phyloP scores from a whole-genome alignment of 805 yeast species.

The Barnettozyma sucrosica region DNA sequence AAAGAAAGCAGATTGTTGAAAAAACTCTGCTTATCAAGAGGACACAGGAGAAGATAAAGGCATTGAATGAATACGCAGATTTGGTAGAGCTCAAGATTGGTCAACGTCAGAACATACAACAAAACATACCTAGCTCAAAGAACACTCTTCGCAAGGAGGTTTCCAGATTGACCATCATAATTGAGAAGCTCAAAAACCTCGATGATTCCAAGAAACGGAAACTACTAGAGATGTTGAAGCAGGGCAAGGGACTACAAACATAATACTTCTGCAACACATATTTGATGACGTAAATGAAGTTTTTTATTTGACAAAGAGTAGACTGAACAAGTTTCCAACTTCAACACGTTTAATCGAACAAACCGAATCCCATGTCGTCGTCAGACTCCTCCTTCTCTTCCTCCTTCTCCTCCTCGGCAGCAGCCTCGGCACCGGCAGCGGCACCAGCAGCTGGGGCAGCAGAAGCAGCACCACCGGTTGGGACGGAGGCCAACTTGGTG shows the following conservation, averaged over 20 bases:
- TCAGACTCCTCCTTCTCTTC: slow-evolving; percentile 45
- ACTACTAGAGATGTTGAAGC: slow-evolving; percentile 1
- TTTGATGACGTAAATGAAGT: slow-evolving; percentile 4
- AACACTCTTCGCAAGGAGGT: slow-evolving; percentile 16
- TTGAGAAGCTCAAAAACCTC: slow-evolving; percentile 20
- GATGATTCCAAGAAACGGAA: slow-evolving; percentile 9
- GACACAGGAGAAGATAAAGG: slow-evolving; percentile 8
- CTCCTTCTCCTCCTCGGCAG: slow-evolving; percentile 37
- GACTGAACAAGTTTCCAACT: background rate
- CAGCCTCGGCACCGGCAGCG: slow-evolving; percentile 51
- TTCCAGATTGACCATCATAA: slow-evolving; percentile 13
- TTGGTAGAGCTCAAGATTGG: slow-evolving; percentile 17
- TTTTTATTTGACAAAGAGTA: slow-evolving; percentile 2
- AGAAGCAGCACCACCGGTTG: slow-evolving; percentile 78
- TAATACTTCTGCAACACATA: background rate
- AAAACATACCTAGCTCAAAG: slow-evolving; percentile 14
- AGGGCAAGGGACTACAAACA: background rate
- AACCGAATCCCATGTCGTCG: slow-evolving; percentile 78
- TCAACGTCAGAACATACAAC: slow-evolving; percentile 13
- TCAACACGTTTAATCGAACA: slow-evolving; percentile 45
- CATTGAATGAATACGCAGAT: slow-evolving; percentile 6
- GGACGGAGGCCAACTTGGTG: slow-evolving; percentile 74
- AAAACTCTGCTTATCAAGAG: slow-evolving; percentile 8
- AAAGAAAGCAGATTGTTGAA: slow-evolving; percentile 7
- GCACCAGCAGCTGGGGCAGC: slow-evolving; percentile 51